Base-by-base conservation (phyloP, 2,329 filamentous ascomycete genomes). In the Cryoendolithus antarcticus region DNA sequence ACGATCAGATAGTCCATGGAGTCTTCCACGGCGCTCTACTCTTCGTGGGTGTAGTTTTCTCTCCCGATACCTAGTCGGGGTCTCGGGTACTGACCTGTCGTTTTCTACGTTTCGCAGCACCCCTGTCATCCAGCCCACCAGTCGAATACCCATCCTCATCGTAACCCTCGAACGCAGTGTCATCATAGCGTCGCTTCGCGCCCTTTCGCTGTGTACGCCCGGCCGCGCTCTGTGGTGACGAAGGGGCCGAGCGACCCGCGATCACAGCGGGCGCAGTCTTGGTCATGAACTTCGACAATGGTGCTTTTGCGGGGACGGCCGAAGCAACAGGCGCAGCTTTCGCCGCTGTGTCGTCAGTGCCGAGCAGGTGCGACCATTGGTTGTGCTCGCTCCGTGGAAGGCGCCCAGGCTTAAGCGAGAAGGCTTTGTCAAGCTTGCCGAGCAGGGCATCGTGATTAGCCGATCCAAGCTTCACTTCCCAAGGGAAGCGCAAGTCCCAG, bases 111-210 rank as follows among this genome's bases (percentile, higher is more conserved):
- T 58, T 58, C 30, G 37, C 42, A 24, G 43, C 39, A 30, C 47
- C 43, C 8, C 45, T 41, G 40, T 80, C 76, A 49, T 82, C 80
- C 49, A 77, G 76, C 48, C 82, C 81, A 42, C 77, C 80, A 13
- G 80, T 83, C 13, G 79, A 83, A 53, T 85, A 77, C 40, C 69
- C 74, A 45, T 81, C 80, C 45, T 86, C 81, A 7, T 71, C 71
- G 48, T 70, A 85, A 28, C 78, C 77, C 51, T 82, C 77, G 53
- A 74, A 88, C 51, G 78, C 83, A 50, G 70, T 73, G 47, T 88
- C 82, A 30, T 79, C 77, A 55, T 86, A 88, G 45, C 77, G 74
- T 35, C 83, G 72, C 67, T 86, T 86, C 65, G 82, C 84, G 45
- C 74, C 70, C 40, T 69, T 66, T 35, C 82, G 71, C 49, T 79